Base-by-base conservation (phyloP, 306 rosid species). In the Casuarina equisetifolia region DNA sequence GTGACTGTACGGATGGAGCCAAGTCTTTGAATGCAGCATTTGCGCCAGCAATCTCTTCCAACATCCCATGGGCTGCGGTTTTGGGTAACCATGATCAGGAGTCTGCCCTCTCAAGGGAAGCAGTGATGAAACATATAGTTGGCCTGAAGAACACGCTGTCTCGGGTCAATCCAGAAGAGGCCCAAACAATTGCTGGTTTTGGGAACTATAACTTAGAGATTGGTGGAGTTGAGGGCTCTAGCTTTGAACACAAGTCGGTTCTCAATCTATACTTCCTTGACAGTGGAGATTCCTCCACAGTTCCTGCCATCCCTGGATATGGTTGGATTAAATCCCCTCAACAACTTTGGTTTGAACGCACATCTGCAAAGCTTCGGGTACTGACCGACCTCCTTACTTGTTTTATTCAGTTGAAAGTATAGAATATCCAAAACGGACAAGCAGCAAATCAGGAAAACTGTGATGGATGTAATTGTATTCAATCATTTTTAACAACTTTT, bases 61-160 rank as follows among this genome's bases (percentile, higher is more conserved):
- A 88, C 72, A 91, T 89, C 76, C 97, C 96, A 16, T 95, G 99
- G 99, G 91, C 90, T 1, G 97, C 97, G 75, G 76, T 95, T 70
- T 63, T 95, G 86, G 99, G 99, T 49, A 95, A 95, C 89, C 99
- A 95, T 87, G 99, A 95, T 76, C 99, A 92, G 80, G 89, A 95
- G 86, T 90, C 92, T 9, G 76, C 94, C 63, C 96, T 95, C 57
- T 87, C 93, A 4, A 89, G 99, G 85, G 92, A 83, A 87, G 93
- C 96, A 36, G 99, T 95, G 64, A 95, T 95, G 97, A 88, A 84
- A 63, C 83, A 95, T 78, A 85, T 91, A 59, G 92, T 82, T 81
- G 92, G 92, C 17, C 67, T 91, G 92, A 86, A 91, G 61, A 92
- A 88, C 80, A 91, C 97, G 45, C 78, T 88, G 54, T 79, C 99